These are phyloP conservation scores for Phytophthora tentaculata DNA, from an alignment of 352 stramenopile genomes.

Conservation along the genomic window DNA sequence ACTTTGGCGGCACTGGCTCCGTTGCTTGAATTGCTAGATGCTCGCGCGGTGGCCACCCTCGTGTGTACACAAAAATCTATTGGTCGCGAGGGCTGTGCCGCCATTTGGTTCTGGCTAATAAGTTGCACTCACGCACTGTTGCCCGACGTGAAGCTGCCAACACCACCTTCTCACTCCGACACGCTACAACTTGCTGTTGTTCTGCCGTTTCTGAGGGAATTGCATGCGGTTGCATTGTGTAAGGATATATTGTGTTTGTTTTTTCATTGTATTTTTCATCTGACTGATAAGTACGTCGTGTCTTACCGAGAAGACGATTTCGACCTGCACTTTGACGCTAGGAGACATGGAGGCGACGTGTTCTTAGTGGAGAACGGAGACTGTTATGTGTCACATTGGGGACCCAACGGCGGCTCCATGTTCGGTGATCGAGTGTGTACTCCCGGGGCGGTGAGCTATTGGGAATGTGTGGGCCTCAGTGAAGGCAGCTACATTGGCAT, in stretches of 20 bases:
- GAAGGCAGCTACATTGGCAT: slow-evolving; percentile 69
- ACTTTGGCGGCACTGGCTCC: slow-evolving; percentile 46
- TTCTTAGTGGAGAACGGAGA: slow-evolving; percentile 48
- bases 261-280: slow-evolving; percentile 6
- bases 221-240: slow-evolving; percentile 64
- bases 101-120: slow-evolving; percentile 54
- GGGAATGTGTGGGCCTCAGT: slow-evolving; percentile 68
- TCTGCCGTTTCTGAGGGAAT: slow-evolving; percentile 50
- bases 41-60: slow-evolving; percentile 40
- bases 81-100: slow-evolving; percentile 29
- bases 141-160: slow-evolving; percentile 35
- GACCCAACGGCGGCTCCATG: slow-evolving; percentile 48
- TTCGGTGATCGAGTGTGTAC: slow-evolving; percentile 56
- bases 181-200: slow-evolving; percentile 45
- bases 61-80: slow-evolving; percentile 39
- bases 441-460: slow-evolving; percentile 61
- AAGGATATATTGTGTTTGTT: slow-evolving; percentile 16
- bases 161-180: slow-evolving; percentile 25
- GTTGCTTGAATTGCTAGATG: slow-evolving; percentile 65
- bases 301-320: slow-evolving; percentile 55
- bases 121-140: slow-evolving; percentile 37
- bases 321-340: slow-evolving; percentile 53
- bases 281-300: background rate
- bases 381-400: slow-evolving; percentile 51
- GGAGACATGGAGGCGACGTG: slow-evolving; percentile 50